A percentile compares a stretch with the other conserved stretches of the same genome.
phyloP scores from a whole-genome alignment of 2,329 filamentous ascomycete species.

The Monosporascus cannonballus region DNA sequence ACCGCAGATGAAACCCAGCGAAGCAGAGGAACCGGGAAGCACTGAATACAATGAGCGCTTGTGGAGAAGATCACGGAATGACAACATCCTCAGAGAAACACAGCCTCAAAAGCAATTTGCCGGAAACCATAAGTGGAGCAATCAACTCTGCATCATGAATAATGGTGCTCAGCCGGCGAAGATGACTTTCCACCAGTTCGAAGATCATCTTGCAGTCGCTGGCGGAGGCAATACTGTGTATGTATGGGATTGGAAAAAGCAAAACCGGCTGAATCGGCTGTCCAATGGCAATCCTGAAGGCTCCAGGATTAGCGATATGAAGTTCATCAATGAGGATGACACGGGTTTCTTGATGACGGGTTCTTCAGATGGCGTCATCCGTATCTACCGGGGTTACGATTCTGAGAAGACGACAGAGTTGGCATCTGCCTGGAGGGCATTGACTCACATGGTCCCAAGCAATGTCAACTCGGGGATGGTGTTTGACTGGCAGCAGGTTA shows the following conservation, averaged over 20 bases:
- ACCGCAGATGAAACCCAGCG: slow-evolving; percentile 94
- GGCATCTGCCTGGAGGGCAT: slow-evolving; percentile 82
- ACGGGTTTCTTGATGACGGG: slow-evolving; percentile 92
- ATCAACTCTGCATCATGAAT: slow-evolving; percentile 74
- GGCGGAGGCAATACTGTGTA: slow-evolving; percentile 88
- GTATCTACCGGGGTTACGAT: slow-evolving; percentile 91
- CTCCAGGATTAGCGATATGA: slow-evolving; percentile 88
- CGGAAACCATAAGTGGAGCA: slow-evolving; percentile 76
- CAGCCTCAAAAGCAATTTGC: slow-evolving; percentile 90
- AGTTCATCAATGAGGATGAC: slow-evolving; percentile 98
- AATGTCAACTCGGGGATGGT: slow-evolving; percentile 94
- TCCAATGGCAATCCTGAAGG: slow-evolving; percentile 90
- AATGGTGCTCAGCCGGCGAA: slow-evolving; percentile 85
- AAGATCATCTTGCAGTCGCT: slow-evolving; percentile 88
- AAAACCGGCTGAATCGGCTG: slow-evolving; percentile 72
- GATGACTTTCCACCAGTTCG: slow-evolving; percentile 96
- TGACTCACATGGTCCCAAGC: slow-evolving; percentile 90
- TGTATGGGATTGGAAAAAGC: slow-evolving; percentile 89
- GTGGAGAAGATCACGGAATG: slow-evolving; percentile 89
- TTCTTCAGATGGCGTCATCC: slow-evolving; percentile 89
- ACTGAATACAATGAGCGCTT: slow-evolving; percentile 93
- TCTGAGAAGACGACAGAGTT: slow-evolving; percentile 70
- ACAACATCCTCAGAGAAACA: slow-evolving; percentile 84
- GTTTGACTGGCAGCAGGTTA: slow-evolving; percentile 99
- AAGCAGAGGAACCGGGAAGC: slow-evolving; percentile 93